These are phyloP conservation scores for Fistulinella prunicolor DNA, from an alignment of 768 basidiomycete species.

Conservation along the genomic window DNA sequence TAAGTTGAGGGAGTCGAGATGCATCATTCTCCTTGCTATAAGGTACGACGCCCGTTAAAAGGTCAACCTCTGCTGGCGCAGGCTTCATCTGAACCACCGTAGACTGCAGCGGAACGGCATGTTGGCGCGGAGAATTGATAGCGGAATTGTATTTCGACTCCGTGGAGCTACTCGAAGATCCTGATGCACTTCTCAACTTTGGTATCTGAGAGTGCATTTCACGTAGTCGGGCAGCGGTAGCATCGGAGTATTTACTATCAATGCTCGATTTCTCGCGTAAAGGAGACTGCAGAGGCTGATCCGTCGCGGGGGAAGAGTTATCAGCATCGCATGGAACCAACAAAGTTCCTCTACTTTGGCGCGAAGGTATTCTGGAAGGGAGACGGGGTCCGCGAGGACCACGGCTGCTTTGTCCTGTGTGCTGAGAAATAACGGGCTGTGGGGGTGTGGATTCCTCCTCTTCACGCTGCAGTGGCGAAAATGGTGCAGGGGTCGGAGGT, in stretches of 20 bases:
- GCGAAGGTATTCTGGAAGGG: conserved; percentile 33
- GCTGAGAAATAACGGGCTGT: conserved; percentile 2
- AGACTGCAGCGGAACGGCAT: conserved; percentile 10
- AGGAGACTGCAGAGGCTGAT: conserved; percentile 1
- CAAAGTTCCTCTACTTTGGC: conserved; percentile 26
- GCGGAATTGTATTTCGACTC: conserved; percentile 11
- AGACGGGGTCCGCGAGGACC: conserved; percentile 45
- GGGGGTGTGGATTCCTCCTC: conserved; percentile 1
- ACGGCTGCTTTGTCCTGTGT: conserved; percentile 29
- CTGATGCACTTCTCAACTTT: conserved; percentile 26
- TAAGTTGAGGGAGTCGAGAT: conserved; percentile 35
- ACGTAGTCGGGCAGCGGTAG: conserved; percentile 3
- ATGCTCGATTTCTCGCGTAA: conserved; percentile 18
- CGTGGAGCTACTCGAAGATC: conserved; percentile 24
- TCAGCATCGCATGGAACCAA: conserved; percentile 4
- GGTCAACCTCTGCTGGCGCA: background rate
- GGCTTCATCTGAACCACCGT: background rate
- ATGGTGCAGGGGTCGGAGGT: conserved; percentile 2
- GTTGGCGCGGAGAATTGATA: background rate
- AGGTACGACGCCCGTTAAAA: background rate
- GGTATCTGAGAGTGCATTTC: conserved; percentile 29
- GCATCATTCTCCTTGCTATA: conserved; percentile 27
- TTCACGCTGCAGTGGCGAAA: conserved; percentile 1
- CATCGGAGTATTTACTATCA: conserved; percentile 1
- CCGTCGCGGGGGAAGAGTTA: background rate